Base-by-base conservation (phyloP, 1,284 basidiomycete species). In the Phlebopus sp. region DNA sequence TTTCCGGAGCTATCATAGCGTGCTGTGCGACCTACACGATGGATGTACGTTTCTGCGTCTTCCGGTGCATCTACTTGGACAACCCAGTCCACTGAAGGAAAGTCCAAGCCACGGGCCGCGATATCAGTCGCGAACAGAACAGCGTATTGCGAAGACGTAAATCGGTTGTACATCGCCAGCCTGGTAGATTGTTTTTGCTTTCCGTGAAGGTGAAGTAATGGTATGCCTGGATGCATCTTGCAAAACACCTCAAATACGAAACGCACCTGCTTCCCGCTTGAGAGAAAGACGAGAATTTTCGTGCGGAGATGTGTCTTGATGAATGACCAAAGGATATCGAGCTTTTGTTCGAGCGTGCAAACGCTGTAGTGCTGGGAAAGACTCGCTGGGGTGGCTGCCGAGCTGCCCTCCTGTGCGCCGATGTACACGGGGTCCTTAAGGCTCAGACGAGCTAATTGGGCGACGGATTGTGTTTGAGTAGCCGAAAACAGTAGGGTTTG, bases 221-320 rank as follows among this genome's bases (percentile, higher is more conserved):
- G 86, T 4, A 94, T 76, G 61, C 96, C 96, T 0, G 96, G 96
- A 53, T 97, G 93, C 71, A 99, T 81, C 67, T 87, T 88, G 70
- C 93, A 90, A 70, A 99, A 99, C 3, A 89, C 90, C 71, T 97
- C 94, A 63, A 91, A 97, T n/a, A 90, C 89, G 69, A 97, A 98
- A 25, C 94, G 90, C 37, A 97, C 93, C 71, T 99, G 96, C 68
- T 98, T 98, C 67, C 94, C 93, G 51, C 86, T 89, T 25, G 93
- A 97, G 63, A 98, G 78, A 70, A 99, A 99, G 6, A 98, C 91
- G 44, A 99, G 85, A 4, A 84, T 82, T 70, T 99, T 99, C 63
- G 80, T 83, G 66, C 94, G 91, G 9, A 97, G 76, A 63, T 99
- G 97, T 9, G 86, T 90, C 69, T 93, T 95, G 70, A 99, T 85